A percentile compares a stretch with the other conserved stretches of the same genome.
Evolutionary conservation across 805 yeast genomes (phyloP).

Genomic region (Candida odintsovae): DNA sequence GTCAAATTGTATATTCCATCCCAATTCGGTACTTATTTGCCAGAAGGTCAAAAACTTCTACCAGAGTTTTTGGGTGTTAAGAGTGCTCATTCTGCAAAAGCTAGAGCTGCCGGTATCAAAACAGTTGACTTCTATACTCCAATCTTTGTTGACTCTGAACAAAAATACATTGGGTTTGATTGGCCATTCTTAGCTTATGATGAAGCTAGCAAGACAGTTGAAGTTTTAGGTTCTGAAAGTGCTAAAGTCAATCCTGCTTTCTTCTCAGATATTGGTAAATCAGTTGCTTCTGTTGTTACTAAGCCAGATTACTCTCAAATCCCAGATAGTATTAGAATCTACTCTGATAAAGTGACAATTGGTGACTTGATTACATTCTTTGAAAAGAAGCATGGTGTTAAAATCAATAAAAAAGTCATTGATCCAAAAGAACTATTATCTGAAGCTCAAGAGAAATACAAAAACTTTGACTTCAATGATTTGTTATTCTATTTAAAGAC

Average conservation of each 20-base stretch:
- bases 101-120: conserved; percentile 41
- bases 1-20: conserved; percentile 53
- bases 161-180: conserved; percentile 18
- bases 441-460: conserved; percentile 23
- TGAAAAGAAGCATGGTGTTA: conserved; percentile 33
- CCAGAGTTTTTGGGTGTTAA: conserved; percentile 33
- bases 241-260: neutral
- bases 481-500: conserved; percentile 34
- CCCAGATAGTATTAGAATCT: conserved; percentile 31
- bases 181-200: conserved; percentile 34
- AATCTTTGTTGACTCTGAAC: conserved; percentile 30
- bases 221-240: conserved; percentile 7
- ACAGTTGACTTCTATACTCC: conserved; percentile 39
- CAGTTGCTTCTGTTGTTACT: conserved; percentile 15
- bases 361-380: conserved; percentile 35
- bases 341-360: conserved; percentile 32
- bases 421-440: conserved; percentile 27
- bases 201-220: conserved; percentile 15
- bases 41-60: conserved; percentile 21
- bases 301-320: conserved; percentile 27
- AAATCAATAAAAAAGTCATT: conserved; percentile 28
- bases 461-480: conserved; percentile 26
- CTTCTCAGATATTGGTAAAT: neutral
- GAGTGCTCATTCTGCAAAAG: conserved; percentile 29
- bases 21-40: conserved; percentile 51